Evolutionary conservation across 495 filamentous ascomycete species (phyloP).

Genomic region (Podospora didyma): DNA sequence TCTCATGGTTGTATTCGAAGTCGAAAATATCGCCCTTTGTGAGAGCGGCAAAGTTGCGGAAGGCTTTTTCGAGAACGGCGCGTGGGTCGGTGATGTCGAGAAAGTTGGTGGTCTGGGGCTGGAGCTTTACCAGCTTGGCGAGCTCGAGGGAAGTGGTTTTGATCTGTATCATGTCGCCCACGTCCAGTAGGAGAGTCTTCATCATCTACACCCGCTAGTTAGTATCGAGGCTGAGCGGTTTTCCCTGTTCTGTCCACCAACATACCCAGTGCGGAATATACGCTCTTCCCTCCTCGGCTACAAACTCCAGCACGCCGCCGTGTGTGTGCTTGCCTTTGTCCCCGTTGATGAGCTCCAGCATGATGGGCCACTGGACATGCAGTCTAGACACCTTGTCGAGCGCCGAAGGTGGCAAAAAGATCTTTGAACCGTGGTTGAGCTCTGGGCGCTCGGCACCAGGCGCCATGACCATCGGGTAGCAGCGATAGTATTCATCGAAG

Average conservation of each 20-base stretch:
- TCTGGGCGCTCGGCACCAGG: conserved; percentile 87
- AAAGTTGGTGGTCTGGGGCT: conserved; percentile 86
- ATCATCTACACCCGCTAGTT: conserved; percentile 63
- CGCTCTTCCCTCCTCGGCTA: conserved; percentile 93
- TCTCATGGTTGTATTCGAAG: conserved; percentile 89
- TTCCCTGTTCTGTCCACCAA: neutral
- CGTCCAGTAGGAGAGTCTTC: conserved; percentile 82
- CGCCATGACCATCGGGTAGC: conserved; percentile 91
- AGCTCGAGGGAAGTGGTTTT: conserved; percentile 88
- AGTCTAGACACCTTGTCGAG: conserved; percentile 91
- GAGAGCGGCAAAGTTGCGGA: conserved; percentile 89
- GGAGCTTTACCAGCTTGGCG: conserved; percentile 89
- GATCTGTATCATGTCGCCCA: conserved; percentile 90
- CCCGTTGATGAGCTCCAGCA: conserved; percentile 92
- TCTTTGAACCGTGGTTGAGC: conserved; percentile 94
- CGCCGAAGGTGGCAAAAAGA: conserved; percentile 90
- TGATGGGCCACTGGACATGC: conserved; percentile 97
- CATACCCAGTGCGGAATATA: conserved; percentile 94
- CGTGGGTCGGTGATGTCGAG: conserved; percentile 96
- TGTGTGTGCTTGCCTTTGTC: conserved; percentile 74
- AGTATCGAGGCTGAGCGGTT: conserved; percentile 1
- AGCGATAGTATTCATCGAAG: conserved; percentile 97
- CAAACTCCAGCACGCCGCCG: conserved; percentile 93
- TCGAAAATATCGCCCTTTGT: conserved; percentile 91
- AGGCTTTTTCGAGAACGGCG: conserved; percentile 94